These are phyloP conservation scores for Ampelomyces quisqualis DNA, from an alignment of 2,329 filamentous ascomycete species.

Conservation along the genomic window DNA sequence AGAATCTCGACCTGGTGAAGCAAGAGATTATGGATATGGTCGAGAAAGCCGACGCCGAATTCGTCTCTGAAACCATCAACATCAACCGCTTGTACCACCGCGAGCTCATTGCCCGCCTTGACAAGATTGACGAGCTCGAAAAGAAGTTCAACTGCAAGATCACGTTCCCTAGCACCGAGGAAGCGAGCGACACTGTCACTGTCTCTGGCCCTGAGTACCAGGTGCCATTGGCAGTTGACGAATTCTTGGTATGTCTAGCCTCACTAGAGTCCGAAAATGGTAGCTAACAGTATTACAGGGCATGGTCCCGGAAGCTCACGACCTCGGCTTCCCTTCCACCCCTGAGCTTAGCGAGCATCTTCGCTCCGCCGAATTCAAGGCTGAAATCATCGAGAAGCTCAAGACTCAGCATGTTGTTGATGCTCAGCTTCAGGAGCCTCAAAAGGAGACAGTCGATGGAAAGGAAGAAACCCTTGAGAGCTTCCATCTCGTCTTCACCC, in stretches of 20 bases:
- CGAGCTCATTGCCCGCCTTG: conserved; percentile 83
- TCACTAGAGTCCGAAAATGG: too few species aligned
- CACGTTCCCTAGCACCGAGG: conserved; percentile 94
- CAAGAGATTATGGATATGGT: conserved; percentile 99
- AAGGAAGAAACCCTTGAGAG: conserved; percentile 49
- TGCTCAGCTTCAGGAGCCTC: conserved; percentile 64
- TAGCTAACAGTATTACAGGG: conserved; percentile 59
- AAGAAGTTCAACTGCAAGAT: conserved; percentile 99
- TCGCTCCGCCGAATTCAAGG: conserved; percentile 75
- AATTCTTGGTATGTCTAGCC: conserved; percentile 77
- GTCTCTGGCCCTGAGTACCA: conserved; percentile 98
- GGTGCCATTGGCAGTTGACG: conserved; percentile 93
- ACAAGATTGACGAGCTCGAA: conserved; percentile 90
- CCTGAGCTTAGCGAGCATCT: conserved; percentile 78
- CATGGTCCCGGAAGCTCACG: conserved; percentile 96
- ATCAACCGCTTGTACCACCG: conserved; percentile 95
- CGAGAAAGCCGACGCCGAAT: conserved; percentile 94
- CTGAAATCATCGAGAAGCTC: conserved; percentile 78
- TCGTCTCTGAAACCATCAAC: conserved; percentile 88
- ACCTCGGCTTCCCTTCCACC: conserved; percentile 78
- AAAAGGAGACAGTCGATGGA: conserved; percentile 44
- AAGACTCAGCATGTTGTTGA: conserved; percentile 92
- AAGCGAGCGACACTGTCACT: conserved; percentile 92
- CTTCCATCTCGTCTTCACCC: conserved; percentile 68
- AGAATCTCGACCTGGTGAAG: conserved; percentile 95